Percentiles rank a stretch among this genome's conserved stretches.
Evolutionary conservation across 1,139 yeast genomes (phyloP).

Genomic region (Diutina mesorugosa): DNA sequence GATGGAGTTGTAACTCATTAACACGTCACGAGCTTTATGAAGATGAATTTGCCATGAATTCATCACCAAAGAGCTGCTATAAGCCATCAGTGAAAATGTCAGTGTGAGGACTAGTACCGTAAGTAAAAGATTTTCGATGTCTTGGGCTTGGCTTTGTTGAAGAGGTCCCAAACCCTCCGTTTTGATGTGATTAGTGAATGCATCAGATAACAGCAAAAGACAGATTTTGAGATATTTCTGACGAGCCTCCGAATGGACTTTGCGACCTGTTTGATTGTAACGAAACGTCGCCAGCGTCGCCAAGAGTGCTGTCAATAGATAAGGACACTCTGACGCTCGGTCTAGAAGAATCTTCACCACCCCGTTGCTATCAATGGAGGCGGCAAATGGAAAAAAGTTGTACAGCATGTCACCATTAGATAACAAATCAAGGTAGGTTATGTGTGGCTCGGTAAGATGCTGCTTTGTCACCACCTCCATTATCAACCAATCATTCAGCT

Average conservation of each 20-base stretch:
- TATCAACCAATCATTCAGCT: not conserved
- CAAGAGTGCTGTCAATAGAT: constrained; percentile 20
- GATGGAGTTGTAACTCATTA: constrained; percentile 28
- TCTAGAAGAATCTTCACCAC: constrained; percentile 20
- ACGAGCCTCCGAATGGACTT: constrained; percentile 17
- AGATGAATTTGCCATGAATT: constrained; percentile 68
- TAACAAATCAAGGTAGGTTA: constrained; percentile 17
- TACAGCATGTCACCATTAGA: constrained; percentile 17
- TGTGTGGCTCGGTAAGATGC: constrained; percentile 15
- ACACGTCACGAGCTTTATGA: constrained; percentile 51
- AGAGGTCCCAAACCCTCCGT: constrained; percentile 1
- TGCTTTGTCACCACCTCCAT: not conserved
- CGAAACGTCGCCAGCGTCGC: constrained; percentile 27
- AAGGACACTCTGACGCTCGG: constrained; percentile 23
- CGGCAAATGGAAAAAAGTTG: constrained; percentile 27
- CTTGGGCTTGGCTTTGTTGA: constrained; percentile 10
- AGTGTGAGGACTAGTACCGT: constrained; percentile 26
- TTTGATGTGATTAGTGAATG: constrained; percentile 13
- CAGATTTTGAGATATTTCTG: constrained; percentile 21
- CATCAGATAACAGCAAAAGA: constrained; percentile 18
- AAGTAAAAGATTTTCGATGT: constrained; percentile 24
- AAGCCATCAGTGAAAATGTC: constrained; percentile 21
- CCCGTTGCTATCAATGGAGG: constrained; percentile 21
- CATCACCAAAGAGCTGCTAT: constrained; percentile 43
- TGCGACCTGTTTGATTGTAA: constrained; percentile 19